Evolutionary conservation across 768 basidiomycete species (phyloP).

Genomic region (Termitomyces sp.): DNA sequence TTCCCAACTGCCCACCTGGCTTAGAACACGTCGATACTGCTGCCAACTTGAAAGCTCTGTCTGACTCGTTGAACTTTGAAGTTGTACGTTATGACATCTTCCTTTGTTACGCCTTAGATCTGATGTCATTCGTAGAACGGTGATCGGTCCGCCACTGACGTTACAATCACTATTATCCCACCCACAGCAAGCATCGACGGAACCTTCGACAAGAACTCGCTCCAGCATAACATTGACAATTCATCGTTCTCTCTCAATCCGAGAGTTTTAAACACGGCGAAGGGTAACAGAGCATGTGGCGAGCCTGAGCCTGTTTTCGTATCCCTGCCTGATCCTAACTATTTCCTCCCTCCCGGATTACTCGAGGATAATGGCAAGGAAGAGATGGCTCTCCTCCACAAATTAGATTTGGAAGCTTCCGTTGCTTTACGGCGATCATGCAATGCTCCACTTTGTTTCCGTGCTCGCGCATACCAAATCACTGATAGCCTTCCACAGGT

Average conservation of each 20-base stretch:
- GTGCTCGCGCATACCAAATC: neutral
- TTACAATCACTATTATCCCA: neutral
- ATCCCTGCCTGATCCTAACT: neutral
- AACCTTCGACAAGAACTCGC: neutral
- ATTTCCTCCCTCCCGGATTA: slow-evolving; percentile 6
- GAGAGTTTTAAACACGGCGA: neutral
- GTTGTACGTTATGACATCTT: neutral
- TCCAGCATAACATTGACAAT: neutral
- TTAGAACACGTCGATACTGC: neutral
- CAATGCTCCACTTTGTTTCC: slow-evolving; percentile 3
- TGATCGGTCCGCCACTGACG: neutral
- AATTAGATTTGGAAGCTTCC: neutral
- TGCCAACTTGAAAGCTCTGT: slow-evolving; percentile 1
- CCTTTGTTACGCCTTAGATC: neutral
- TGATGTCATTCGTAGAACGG: neutral
- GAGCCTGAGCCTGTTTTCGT: neutral
- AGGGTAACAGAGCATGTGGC: neutral
- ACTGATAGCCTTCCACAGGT: neutral
- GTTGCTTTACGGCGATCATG: neutral
- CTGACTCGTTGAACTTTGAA: neutral
- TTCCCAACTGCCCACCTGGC: neutral
- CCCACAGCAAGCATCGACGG: neutral
- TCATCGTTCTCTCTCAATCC: neutral
- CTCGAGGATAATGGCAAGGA: slow-evolving; percentile 2
- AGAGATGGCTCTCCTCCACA: neutral